Evolutionary conservation across 1,284 basidiomycete genomes (phyloP), one percentile per base, ranked within the genome.

Genomic region (Malassezia equina): DNA sequence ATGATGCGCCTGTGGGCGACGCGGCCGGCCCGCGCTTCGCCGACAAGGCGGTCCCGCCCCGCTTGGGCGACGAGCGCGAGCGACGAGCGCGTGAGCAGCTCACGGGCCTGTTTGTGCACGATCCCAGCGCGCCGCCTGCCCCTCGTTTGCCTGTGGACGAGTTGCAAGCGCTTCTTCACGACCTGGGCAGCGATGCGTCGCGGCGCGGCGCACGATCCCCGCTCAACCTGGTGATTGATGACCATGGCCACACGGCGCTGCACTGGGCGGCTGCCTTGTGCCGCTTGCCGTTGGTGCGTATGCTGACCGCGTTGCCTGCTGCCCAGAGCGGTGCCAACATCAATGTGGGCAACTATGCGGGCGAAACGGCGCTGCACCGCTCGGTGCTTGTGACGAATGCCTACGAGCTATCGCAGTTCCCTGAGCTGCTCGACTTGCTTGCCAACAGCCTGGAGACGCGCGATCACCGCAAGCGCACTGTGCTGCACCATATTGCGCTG

Each of bases 311-410:
- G 83, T 33, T 81, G 90, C 49, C 80, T 86, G 58, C 78, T 77
- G 8, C 55, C 40, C 52, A 60, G 12, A 65, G 69, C 13, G 71
- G 71, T n/a, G 69, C 71, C 42, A 70, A 71, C 43, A 53, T 66
- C 5, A 61, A 63, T 47, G 62, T 66, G 5, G 71, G 71, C 51
- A 98, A 98, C 76, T 86, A 86, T 71, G 83, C 85, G 6, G 93
- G 94, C 47, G 93, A 99, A 76, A 96, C 93, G 0, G 84, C 94
- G 1, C 81, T 99, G 23, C 89, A 95, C 48, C 85, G 94, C 41
- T 85, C 90, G 1, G 86, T 90, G 52, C 81, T 98, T 44, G 85
- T 91, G 7, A 90, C 87, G 24, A 86, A 91, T 71, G 85, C 86
- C 66, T 86, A 83, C 58, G 90, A 94, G 63, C 80, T 81, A 33